Conservation (phyloP, 352 stramenopile species). For the Aphanomyces astaci region DNA sequence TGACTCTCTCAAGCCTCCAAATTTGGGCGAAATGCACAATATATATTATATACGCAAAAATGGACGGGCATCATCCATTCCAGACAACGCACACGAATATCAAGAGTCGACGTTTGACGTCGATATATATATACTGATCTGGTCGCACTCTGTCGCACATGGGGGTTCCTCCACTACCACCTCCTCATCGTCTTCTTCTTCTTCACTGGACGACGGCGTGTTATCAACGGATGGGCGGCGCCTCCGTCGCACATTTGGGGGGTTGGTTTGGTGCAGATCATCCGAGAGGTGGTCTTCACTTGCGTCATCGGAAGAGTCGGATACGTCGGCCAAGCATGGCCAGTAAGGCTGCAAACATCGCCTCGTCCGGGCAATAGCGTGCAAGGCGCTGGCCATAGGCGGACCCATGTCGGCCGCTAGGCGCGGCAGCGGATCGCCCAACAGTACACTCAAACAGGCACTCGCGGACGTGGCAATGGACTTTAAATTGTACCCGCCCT, state of each 20-base stretch:
- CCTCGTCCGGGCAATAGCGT: slow-evolving; percentile 12
- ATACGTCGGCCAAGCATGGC: background rate
- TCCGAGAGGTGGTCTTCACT: background rate
- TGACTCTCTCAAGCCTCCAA: no score
- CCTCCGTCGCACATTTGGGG: no score
- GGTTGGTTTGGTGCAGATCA: background rate
- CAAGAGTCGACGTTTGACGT: no score
- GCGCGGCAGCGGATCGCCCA: slow-evolving; percentile 11
- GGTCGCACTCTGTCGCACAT: background rate
- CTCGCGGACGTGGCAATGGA: slow-evolving; percentile 19
- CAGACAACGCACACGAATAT: no score
- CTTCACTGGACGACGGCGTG: no score
- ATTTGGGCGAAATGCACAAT: no score
- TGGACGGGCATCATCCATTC: no score
- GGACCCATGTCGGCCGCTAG: background rate
- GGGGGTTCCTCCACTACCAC: background rate
- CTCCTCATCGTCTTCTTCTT: background rate
- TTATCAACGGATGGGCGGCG: no score
- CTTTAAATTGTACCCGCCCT: slow-evolving; percentile 20
- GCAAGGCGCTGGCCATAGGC: slow-evolving; percentile 7
- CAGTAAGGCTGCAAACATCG: slow-evolving; percentile 7
- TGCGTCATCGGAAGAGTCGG: background rate
- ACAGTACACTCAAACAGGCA: slow-evolving; percentile 11
- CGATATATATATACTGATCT: no score
- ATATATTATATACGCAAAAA: no score